Percentiles rank a stretch among this genome's conserved stretches.
Evolutionary conservation across 306 rosid species (phyloP).

Genomic region (Mucuna pruriens): DNA sequence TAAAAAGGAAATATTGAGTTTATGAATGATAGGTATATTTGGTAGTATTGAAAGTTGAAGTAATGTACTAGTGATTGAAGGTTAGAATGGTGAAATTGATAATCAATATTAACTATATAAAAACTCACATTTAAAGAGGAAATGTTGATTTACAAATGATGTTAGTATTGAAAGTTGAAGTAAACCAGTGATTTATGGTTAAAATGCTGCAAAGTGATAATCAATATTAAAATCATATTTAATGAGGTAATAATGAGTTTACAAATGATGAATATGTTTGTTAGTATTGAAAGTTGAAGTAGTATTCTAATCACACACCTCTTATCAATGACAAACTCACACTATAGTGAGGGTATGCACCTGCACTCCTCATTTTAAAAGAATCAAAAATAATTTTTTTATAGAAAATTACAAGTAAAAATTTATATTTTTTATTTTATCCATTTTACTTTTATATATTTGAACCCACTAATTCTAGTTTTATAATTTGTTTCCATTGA

Average conservation of each 20-base stretch:
- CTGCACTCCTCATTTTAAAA: too few species aligned
- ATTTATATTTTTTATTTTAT: too few species aligned
- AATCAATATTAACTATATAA: not conserved
- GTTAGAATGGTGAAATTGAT: not conserved
- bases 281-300: not conserved
- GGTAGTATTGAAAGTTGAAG: not conserved
- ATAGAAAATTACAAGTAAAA: too few species aligned
- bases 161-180: not conserved
- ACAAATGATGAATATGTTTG: not conserved
- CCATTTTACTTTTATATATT: too few species aligned
- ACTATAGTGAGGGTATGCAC: too few species aligned
- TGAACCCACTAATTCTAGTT: too few species aligned
- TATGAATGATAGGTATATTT: too few species aligned
- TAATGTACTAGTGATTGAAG: not conserved
- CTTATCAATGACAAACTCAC: too few species aligned
- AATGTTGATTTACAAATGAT: not conserved
- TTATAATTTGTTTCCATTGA: too few species aligned
- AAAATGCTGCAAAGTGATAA: not conserved
- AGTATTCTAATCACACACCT: too few species aligned
- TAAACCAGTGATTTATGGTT: not conserved
- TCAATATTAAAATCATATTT: not conserved
- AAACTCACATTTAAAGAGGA: not conserved
- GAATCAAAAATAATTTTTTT: too few species aligned
- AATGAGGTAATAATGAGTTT: not conserved
- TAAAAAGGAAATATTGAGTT: not conserved